Base-by-base conservation (phyloP, 331 rosid species). In the Rhamnella rubrinervis region DNA sequence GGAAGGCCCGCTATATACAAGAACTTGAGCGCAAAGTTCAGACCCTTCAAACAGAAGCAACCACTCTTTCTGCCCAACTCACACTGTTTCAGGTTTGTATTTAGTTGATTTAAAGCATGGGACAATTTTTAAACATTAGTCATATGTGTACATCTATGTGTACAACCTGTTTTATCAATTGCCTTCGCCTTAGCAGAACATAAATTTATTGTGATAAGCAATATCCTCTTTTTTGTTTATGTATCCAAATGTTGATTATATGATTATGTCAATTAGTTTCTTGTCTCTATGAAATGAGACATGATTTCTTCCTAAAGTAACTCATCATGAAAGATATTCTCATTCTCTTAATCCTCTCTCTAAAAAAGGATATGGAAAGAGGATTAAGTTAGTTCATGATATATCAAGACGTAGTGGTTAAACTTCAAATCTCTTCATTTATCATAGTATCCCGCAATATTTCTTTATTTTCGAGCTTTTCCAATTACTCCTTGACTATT, bases 21-120 rank as follows among this genome's bases (percentile, higher is more conserved):
- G 97, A 95, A 78, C 96, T 95, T 60, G 99, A 95, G 89, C 97
- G 96, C 75, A 95, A 89, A 79, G 96, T 95, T 75, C 96, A 95
- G 85, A 91, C 93, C 72, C 99, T 95, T 79, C 99, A 91, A 81
- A 91, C 97, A 11, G 99, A 95, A 77, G 99, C 99, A 7, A 95
- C 99, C 58, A 95, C 99, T 63, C 93, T 95, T 17, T 91, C 97
- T 71, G 97, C 99, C 52, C 99, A 95, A 83, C 84, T 95, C 56
- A 89, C 99, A 23, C 72, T 95, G 35, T 95, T 87, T 85, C 99
- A 95, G 99, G 99, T 95, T 70, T 53, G 84, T 77, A 31, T 47
- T 63, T 65, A 66, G 52, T 64, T 19, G 39, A 18, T 20, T 73
- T 71, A 59, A 38, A 39, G 53, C 64, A 52, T 25, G 21, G 18